Percentiles rank a stretch among this genome's conserved stretches.
phyloP scores from a whole-genome alignment of 768 basidiomycete genomes.

The Leccinum truebloodii region DNA sequence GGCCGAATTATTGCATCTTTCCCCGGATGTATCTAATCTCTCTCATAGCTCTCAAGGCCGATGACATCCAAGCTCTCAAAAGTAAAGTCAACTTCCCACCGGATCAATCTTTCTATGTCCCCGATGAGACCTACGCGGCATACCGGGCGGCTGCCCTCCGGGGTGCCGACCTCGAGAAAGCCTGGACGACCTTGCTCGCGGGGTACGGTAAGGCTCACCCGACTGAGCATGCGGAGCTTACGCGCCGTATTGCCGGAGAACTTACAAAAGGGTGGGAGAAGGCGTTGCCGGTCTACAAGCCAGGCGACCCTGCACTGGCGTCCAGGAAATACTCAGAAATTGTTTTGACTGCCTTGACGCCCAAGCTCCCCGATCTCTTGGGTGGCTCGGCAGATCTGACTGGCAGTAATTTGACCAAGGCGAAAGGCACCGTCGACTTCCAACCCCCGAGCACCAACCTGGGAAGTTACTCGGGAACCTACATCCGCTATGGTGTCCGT shows the following conservation, averaged over 20 bases:
- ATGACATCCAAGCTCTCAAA: slow-evolving; percentile 85
- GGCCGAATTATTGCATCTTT: neutral
- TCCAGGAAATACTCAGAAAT: slow-evolving; percentile 94
- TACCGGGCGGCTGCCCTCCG: slow-evolving; percentile 69
- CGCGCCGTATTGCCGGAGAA: slow-evolving; percentile 78
- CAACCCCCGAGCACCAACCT: slow-evolving; percentile 85
- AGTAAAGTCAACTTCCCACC: slow-evolving; percentile 80
- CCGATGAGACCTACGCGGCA: slow-evolving; percentile 64
- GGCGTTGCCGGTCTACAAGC: slow-evolving; percentile 81
- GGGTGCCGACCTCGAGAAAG: slow-evolving; percentile 69
- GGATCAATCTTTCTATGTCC: slow-evolving; percentile 76
- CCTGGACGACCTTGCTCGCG: slow-evolving; percentile 72
- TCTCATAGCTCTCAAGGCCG: slow-evolving; percentile 79
- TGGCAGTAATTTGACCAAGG: slow-evolving; percentile 89
- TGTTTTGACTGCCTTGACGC: slow-evolving; percentile 72
- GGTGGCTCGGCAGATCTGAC: slow-evolving; percentile 93
- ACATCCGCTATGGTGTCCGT: slow-evolving; percentile 95
- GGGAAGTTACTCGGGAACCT: slow-evolving; percentile 83
- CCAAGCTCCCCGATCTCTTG: slow-evolving; percentile 78
- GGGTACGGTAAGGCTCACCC: slow-evolving; percentile 80
- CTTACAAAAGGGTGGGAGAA: slow-evolving; percentile 89
- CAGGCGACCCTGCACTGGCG: slow-evolving; percentile 80
- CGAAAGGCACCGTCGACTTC: slow-evolving; percentile 85
- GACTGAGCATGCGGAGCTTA: slow-evolving; percentile 81
- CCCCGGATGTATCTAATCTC: slow-evolving; percentile 7